Percentiles rank a stretch among this genome's conserved stretches.
Evolutionary conservation across 257 asterid species (phyloP).

Genomic region (Solanum chmielewskii): DNA sequence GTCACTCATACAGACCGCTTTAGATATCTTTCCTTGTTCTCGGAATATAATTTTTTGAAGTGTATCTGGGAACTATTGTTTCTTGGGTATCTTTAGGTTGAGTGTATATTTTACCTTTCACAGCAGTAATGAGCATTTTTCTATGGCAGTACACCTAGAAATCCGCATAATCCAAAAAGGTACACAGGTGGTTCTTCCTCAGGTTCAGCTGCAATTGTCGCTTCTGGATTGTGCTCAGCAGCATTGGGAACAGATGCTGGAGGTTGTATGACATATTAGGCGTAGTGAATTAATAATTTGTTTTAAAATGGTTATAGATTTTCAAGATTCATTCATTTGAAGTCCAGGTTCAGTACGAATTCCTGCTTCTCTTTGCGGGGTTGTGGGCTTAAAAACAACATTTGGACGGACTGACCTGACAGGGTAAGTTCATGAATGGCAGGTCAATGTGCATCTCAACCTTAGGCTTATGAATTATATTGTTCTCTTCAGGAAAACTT

Average conservation of each 20-base stretch:
- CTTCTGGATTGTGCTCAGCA: slow-evolving; percentile 93
- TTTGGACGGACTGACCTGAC: slow-evolving; percentile 68
- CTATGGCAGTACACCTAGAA: slow-evolving; percentile 74
- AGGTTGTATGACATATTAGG: slow-evolving; percentile 49
- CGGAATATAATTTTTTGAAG: neutral
- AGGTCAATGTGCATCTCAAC: neutral
- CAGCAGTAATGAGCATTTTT: neutral
- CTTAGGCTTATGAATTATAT: neutral
- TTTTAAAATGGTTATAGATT: neutral
- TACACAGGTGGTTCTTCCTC: slow-evolving; percentile 99
- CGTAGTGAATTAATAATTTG: neutral
- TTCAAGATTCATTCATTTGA: neutral
- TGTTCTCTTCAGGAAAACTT: neutral
- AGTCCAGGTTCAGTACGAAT: slow-evolving; percentile 85
- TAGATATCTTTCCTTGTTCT: neutral
- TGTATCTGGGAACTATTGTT: neutral
- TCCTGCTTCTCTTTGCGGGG: slow-evolving; percentile 94
- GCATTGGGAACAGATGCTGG: slow-evolving; percentile 99
- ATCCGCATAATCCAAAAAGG: slow-evolving; percentile 92
- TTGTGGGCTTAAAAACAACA: slow-evolving; percentile 89
- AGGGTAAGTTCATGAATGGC: slow-evolving; percentile 48
- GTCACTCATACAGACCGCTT: neutral
- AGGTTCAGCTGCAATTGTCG: slow-evolving; percentile 95
- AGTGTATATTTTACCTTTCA: neutral
- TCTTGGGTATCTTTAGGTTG: neutral